Base-by-base conservation (phyloP, 1,284 basidiomycete genomes). In the Omphalotus olearius region DNA sequence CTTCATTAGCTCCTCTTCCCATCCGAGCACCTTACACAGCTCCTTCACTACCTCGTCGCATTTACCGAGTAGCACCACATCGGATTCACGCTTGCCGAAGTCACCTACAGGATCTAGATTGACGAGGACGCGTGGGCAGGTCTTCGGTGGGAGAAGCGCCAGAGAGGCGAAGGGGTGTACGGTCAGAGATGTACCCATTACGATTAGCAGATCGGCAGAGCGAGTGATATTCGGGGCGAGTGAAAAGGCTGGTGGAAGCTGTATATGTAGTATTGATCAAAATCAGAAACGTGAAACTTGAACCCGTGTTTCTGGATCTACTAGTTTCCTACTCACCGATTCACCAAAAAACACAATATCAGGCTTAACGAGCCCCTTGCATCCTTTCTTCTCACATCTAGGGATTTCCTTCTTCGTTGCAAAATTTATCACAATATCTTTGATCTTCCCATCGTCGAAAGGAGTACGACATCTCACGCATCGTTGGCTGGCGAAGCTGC, bases 341-440 rank as follows among this genome's bases (percentile, higher is more conserved):
- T 96, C 93, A 44, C 93, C 93, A 62, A 96, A 96, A 70, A 97
- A 95, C n/a, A 95, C 91, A 44, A 96, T 96, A 62, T 95, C 88
- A 3, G 93, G 93, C 68, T 95, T 95, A 36, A 93, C 86, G 33
- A 91, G 71, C 0, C 89, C 90, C 0, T 69, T 70, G 60, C 90
- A 93, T 4, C 49, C 37, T 25, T 44, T 50, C 6, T 62, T 57
- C 49, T 74, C 70, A 64, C 91, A 93, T 42, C 69, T 72, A 5
- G 91, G 83, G 33, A 91, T 81, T 52, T 77, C 66, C 28, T 81
- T 82, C 23, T 70, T 63, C 48, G 79, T 18, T 3, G 43, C 26
- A 33, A 53, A 56, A 25, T 44, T 50, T 25, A 50, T 11, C 2
- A 53, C 51, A 23, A 53, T 75, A 10, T 73, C 66, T 62, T 76